Conservation (phyloP, 1,284 basidiomycete genomes). For the Peniophora sp. region DNA sequence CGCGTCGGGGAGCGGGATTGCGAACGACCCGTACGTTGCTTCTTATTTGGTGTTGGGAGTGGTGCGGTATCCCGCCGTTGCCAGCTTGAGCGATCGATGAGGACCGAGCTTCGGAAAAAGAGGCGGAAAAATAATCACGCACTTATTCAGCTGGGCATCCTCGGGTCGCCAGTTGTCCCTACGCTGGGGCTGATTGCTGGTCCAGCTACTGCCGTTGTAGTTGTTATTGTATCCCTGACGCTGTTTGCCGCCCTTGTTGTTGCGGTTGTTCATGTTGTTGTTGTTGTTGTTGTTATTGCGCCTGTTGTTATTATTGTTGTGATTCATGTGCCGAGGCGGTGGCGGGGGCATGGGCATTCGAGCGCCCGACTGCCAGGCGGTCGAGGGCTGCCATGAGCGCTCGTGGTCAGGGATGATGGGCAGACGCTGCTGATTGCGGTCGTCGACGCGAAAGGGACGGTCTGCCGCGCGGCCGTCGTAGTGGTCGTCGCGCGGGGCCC, state of each 20-base stretch:
- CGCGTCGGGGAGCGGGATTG: slow-evolving; percentile 52
- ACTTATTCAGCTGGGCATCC: slow-evolving; percentile 67
- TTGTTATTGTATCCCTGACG: slow-evolving; percentile 14
- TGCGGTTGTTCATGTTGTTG: slow-evolving; percentile 36
- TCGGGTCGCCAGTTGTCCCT: slow-evolving; percentile 55
- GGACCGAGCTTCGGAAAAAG: slow-evolving; percentile 5
- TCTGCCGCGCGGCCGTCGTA: slow-evolving; percentile 10
- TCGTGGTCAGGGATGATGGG: slow-evolving; percentile 7
- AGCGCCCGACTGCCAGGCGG: slow-evolving; percentile 23
- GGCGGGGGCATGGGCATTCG: slow-evolving; percentile 5
- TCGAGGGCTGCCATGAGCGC: slow-evolving; percentile 25
- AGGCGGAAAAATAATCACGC: slow-evolving; percentile 16
- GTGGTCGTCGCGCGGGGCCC: slow-evolving; percentile 11
- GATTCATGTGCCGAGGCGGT: too few relatives aligned
- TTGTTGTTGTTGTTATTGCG: slow-evolving; percentile 53
- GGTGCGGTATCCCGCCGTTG: slow-evolving; percentile 20
- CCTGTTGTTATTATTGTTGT: slow-evolving; percentile 12
- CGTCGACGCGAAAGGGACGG: slow-evolving; percentile 2
- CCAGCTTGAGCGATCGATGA: slow-evolving; percentile 19
- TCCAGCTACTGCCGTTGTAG: slow-evolving; percentile 21
- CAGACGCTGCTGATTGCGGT: background rate
- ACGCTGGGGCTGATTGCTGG: slow-evolving; percentile 30
- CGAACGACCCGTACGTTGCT: slow-evolving; percentile 23
- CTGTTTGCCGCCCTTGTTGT: slow-evolving; percentile 13
- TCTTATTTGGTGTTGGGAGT: slow-evolving; percentile 10